These are phyloP conservation scores for Ambrosia hybrid DNA, from an alignment of 140 eudicot genomes.

Conservation along the genomic window DNA sequence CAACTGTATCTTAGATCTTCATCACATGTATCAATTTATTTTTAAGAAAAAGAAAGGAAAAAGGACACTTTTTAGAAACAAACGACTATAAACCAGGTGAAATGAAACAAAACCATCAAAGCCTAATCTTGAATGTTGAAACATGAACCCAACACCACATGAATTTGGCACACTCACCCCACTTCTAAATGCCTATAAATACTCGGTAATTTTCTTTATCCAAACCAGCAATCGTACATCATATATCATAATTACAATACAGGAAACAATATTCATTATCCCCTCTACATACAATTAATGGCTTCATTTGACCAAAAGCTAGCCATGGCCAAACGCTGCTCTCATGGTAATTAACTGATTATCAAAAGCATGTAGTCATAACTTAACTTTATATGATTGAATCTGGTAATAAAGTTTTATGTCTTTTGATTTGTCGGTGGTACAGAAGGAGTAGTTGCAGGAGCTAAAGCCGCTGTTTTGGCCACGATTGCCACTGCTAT, in stretches of 20 bases:
- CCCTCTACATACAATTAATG: conserved; percentile 15
- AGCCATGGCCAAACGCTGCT: conserved; percentile 87
- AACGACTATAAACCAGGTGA: conserved; percentile 30
- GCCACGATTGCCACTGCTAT: conserved; percentile 92
- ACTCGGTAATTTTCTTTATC: conserved; percentile 5
- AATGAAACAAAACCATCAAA: conserved; percentile 33
- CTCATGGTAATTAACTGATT: conserved; percentile 55
- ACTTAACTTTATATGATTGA: no score
- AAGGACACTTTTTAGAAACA: not conserved
- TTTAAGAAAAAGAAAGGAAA: no score
- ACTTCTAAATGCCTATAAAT: conserved; percentile 21
- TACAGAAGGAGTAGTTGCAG: conserved; percentile 75
- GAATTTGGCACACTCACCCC: conserved; percentile 34
- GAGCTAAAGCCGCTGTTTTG: conserved; percentile 86
- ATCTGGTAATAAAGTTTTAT: no score
- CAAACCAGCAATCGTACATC: conserved; percentile 13
- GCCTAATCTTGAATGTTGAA: conserved; percentile 22
- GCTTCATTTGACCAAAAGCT: conserved; percentile 70
- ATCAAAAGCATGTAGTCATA: not conserved
- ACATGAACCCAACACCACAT: conserved; percentile 27
- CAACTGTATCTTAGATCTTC: not conserved
- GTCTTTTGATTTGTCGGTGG: not conserved
- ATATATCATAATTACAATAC: not conserved
- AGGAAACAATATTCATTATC: no score
- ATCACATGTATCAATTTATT: no score